Evolutionary conservation across 768 basidiomycete species (phyloP), one percentile per base, ranked within the genome.

Genomic region (Auricularia sp.): DNA sequence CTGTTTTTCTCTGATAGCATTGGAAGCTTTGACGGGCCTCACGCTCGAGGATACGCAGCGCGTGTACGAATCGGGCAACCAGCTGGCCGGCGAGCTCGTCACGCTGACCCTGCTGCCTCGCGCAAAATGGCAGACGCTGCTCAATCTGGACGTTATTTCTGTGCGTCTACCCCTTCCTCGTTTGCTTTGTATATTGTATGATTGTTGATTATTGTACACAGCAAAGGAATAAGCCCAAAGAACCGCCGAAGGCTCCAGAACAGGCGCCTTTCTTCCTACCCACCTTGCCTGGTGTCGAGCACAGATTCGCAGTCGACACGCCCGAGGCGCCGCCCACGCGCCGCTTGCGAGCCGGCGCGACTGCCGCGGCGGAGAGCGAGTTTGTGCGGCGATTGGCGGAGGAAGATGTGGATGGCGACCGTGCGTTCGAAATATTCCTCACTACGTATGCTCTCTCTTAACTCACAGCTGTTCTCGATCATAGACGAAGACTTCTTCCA

Each of bases 201-300:
- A 35, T 11, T 35, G 3, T 29, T 29, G 29, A 29, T 29, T 29
- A 29, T 29, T 29, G 29, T 29, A 29, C 29, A 29, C 66, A 96
- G 89, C 88, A 90, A 82, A 87, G 97, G 63, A 98, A 98, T 74
- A 97, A 95, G 79, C 94, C 97, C 12, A 93, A 90, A 74, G 95
- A 97, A 67, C 85, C 94, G 0, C 93, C 94, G 6, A 98, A 98
- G 75, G 90, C 88, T 33, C 92, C 93, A 12, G 96, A 98, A 76
- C 84, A 92, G 66, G 96, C 94, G 1, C 97, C 97, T 0, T 99
- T 99, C 80, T 99, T 98, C 80, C 78, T 99, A 16, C 97, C 96
- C 23, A 93, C 94, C 1, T 76, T 98, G 11, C 88, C 90, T 3
- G 96, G 94, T 11, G 83, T 93, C 11, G 92, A 95, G 64, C 81